Evolutionary conservation across 2,329 filamentous ascomycete genomes (phyloP).

Genomic region (Pleurostoma richardsiae): DNA sequence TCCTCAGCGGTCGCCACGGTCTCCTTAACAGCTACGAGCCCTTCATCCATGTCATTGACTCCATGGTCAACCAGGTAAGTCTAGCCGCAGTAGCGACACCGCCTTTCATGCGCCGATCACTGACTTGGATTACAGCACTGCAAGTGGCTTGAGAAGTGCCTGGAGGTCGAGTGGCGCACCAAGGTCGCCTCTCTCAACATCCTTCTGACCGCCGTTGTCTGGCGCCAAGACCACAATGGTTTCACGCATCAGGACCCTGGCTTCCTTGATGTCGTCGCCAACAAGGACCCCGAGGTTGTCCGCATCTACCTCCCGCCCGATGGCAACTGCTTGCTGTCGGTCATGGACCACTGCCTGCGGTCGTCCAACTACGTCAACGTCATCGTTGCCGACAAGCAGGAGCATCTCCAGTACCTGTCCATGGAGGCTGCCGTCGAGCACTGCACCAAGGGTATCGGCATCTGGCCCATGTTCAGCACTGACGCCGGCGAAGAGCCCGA

Average conservation of each 20-base stretch:
- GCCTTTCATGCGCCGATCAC: not conserved
- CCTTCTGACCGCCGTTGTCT: conserved; percentile 71
- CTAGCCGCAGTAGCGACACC: not conserved
- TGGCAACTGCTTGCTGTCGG: conserved; percentile 71
- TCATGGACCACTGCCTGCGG: conserved; percentile 70
- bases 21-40: conserved; percentile 78
- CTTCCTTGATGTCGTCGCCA: conserved; percentile 73
- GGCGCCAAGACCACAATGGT: conserved; percentile 79
- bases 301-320: conserved; percentile 78
- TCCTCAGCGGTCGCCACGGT: conserved; percentile 70
- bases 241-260: conserved; percentile 80
- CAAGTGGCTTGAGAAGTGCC: conserved; percentile 79
- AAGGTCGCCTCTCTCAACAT: conserved; percentile 75
- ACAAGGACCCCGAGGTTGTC: conserved; percentile 75
- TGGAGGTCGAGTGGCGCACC: conserved; percentile 73
- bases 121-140: conserved; percentile 51
- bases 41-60: conserved; percentile 79
- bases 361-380: conserved; percentile 78
- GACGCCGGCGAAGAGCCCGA: conserved; percentile 66
- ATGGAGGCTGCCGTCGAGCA: conserved; percentile 70
- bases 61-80: conserved; percentile 70
- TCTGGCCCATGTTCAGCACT: conserved; percentile 74
- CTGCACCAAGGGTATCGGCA: conserved; percentile 73
- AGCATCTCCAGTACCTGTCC: conserved; percentile 69
- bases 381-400: conserved; percentile 74